Conservation (phyloP, 805 yeast genomes). For the Starmerella roubikii region DNA sequence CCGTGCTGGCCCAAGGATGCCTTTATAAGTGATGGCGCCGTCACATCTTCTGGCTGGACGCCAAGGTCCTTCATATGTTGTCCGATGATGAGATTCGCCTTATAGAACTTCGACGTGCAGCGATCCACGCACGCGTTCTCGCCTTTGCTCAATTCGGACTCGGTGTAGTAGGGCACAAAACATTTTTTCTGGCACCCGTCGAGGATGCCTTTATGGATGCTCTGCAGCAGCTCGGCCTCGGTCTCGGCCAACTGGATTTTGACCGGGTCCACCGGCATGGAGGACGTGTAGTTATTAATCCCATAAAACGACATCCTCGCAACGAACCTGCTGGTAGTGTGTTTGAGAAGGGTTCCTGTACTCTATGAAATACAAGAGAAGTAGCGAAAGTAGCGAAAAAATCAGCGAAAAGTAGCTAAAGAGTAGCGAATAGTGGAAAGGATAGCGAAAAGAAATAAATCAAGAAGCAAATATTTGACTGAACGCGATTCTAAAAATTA, state of each 20-base stretch:
- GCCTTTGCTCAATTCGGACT: conserved; percentile 71
- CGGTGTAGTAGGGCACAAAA: conserved; percentile 73
- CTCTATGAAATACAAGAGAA: too few relatives aligned
- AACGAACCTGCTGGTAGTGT: too few relatives aligned
- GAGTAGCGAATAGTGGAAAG: too few relatives aligned
- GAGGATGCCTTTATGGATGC: conserved; percentile 32
- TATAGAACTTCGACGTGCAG: conserved; percentile 73
- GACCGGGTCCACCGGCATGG: conserved; percentile 24
- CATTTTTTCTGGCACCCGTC: conserved; percentile 61
- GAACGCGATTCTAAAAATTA: too few relatives aligned
- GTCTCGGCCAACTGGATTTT: conserved; percentile 25
- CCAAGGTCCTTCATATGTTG: conserved; percentile 18
- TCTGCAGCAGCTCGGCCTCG: conserved; percentile 25
- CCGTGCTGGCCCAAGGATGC: conserved; percentile 19
- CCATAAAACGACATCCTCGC: conserved; percentile 27
- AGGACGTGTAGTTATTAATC: conserved; percentile 19
- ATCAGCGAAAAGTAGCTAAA: too few relatives aligned
- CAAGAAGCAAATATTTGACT: too few relatives aligned
- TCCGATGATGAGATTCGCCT: conserved; percentile 36
- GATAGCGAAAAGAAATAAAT: too few relatives aligned
- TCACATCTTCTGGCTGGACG: conserved; percentile 8
- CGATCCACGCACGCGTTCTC: conserved; percentile 73
- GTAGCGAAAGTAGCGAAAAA: too few relatives aligned
- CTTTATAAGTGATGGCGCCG: conserved; percentile 12
- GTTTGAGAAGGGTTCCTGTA: too few relatives aligned